These are phyloP conservation scores for Lactarius hengduanensis DNA, from an alignment of 768 basidiomycete species.

Conservation along the genomic window DNA sequence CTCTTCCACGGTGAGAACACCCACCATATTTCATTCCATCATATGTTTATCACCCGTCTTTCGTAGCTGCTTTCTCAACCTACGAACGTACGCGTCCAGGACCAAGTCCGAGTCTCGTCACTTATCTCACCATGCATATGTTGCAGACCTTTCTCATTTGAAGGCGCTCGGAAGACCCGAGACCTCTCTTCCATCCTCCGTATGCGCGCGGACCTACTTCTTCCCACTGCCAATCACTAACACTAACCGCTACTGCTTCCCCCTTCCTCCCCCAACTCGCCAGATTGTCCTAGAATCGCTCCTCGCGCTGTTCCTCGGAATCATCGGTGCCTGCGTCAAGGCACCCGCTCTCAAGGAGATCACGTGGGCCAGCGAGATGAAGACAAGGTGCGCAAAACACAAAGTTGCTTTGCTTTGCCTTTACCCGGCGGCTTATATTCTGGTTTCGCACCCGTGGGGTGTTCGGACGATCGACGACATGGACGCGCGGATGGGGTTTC, in stretches of 20 bases:
- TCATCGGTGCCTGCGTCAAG: constrained; percentile 69
- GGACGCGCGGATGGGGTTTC: constrained; percentile 29
- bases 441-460: background rate
- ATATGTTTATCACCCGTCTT: background rate
- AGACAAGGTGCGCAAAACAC: constrained; percentile 54
- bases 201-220: constrained; percentile 35
- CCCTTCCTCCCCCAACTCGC: background rate
- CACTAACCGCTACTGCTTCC: background rate
- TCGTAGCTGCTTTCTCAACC: constrained; percentile 71
- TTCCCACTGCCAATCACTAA: background rate
- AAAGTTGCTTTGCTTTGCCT: background rate
- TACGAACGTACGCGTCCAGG: constrained; percentile 62
- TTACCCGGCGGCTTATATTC: background rate
- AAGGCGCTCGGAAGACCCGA: constrained; percentile 76
- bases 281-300: constrained; percentile 71
- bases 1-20: constrained; percentile 25
- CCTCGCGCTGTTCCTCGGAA: constrained; percentile 61
- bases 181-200: constrained; percentile 61
- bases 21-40: background rate
- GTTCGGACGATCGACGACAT: constrained; percentile 29
- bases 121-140: constrained; percentile 4
- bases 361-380: constrained; percentile 90
- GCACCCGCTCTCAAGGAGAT: constrained; percentile 73
- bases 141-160: constrained; percentile 66
- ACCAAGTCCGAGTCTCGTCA: background rate